Evolutionary conservation across 768 basidiomycete genomes (phyloP), one percentile per base, ranked within the genome.

Genomic region (Scleroderma citrinum): DNA sequence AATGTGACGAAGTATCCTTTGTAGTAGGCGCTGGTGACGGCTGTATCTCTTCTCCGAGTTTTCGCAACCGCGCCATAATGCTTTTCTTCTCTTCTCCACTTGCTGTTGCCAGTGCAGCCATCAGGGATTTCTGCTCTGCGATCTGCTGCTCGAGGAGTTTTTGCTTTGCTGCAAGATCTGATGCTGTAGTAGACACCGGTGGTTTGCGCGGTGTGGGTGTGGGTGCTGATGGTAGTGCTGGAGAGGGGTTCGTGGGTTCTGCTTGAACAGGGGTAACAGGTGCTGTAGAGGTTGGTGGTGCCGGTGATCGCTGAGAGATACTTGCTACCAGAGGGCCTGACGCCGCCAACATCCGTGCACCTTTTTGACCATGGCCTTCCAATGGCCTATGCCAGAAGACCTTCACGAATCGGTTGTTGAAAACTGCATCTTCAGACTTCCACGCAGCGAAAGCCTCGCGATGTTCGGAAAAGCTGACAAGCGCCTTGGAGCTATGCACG

Each of bases 391-490:
- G 92, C 92, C 94, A 96, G 59, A 95, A 91, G 30, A 96, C 76
- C 68, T 94, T 95, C 56, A 96, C 93, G 64, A 96, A 96, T 44
- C 94, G 81, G 58, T 93, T 94, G 11, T 82, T 82, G 60, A 96
- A 96, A 13, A 96, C 86, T n/a, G 93, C 92, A 54, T 95, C 92
- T 66, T 94, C 89, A 21, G 83, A 82, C 65, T 89, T 90, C 88
- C 93, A 92, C 1, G 94, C 94, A 12, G 80, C 78, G 59, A 86
- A 81, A 0, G 94, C 94, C 59, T 93, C 87, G 19, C 78, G 79
- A 62, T 93, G 91, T 8, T 75, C 79, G 30, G 80, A 75, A 67
- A 96, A 97, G 55, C 87, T 92, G 54, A 97, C 87, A 43, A 97
- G 69, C 0, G 92, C 92, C 63, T 93, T 91, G 39, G 80, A 76